Base-by-base conservation (phyloP, 2,329 filamentous ascomycete species). In the Orbilia javanica region DNA sequence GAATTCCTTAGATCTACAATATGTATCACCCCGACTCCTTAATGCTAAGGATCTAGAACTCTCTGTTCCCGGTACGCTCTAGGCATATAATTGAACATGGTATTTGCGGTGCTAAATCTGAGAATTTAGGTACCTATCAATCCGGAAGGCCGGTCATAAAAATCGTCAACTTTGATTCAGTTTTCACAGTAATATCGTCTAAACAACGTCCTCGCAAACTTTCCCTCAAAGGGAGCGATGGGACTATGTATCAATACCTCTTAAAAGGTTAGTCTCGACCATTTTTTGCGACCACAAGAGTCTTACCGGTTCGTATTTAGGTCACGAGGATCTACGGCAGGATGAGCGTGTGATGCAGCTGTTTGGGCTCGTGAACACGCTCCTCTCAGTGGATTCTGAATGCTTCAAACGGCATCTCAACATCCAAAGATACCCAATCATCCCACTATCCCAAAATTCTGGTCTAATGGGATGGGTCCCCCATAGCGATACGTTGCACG, bases 261-360 rank as follows among this genome's bases (percentile, higher is more conserved):
- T 89, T 99, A 82, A 99, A 99, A 87, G 96, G 96, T 27, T 36
- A 6, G 70, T 31, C 8, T 6, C 8, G 31, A n/a, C n/a, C n/a
- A 1, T 5, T 22, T 20, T 31, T 13, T 4, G 4, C 2, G 13
- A 34, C 42, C n/a, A 15, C 27, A 2, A 7, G 27, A 27, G 5
- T 67, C 48, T 53, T 5, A 66, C 31, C 22, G 1, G 29, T 46
- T 27, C 6, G 20, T 36, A 36, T 4, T 39, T 20, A 79, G 75
- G 75, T n/a, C 96, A 99, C 82, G 96, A 99, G 85, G 96, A 99
- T 86, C 97, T 99, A 80, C 92, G 96, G 76, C 96, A 99, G 85
- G 96, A 99, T 83, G 96, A 99, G 85, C 91, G 96, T 85, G 96
- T 99, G 81, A 99, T 99, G 96, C 96, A 99, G 85, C 89, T 99